These are phyloP conservation scores for Salisapilia sapeloensis DNA, from an alignment of 352 stramenopile genomes.

Conservation along the genomic window DNA sequence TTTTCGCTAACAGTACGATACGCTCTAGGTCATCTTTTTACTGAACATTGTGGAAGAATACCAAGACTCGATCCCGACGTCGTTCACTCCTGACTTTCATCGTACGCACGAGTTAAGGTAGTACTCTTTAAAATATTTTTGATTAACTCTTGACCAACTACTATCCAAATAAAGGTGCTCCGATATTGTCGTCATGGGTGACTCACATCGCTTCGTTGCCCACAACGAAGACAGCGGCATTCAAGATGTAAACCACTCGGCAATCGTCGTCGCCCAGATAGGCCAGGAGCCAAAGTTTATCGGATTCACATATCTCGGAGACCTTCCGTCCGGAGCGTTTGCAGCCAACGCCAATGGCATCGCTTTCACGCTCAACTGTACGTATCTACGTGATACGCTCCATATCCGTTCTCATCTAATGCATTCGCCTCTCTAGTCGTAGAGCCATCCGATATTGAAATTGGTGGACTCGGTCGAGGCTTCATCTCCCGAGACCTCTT, in stretches of 20 bases:
- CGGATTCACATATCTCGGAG: slow-evolving; percentile 53
- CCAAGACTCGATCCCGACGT: slow-evolving; percentile 25
- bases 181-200: slow-evolving; percentile 36
- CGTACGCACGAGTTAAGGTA: too few relatives aligned
- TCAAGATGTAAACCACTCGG: slow-evolving; percentile 40
- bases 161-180: slow-evolving; percentile 16
- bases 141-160: too few relatives aligned
- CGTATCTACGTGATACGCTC: slow-evolving; percentile 5
- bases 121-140: too few relatives aligned
- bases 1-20: neutral
- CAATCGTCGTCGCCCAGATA: slow-evolving; percentile 43
- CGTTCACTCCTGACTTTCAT: slow-evolving; percentile 10
- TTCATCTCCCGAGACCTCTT: slow-evolving; percentile 57
- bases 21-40: slow-evolving; percentile 27
- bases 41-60: slow-evolving; percentile 67
- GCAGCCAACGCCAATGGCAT: slow-evolving; percentile 50
- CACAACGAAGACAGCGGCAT: slow-evolving; percentile 52
- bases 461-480: slow-evolving; percentile 36
- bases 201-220: slow-evolving; percentile 23
- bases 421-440: slow-evolving; percentile 17
- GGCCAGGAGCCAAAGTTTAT: slow-evolving; percentile 30
- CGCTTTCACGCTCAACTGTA: slow-evolving; percentile 69
- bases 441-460: slow-evolving; percentile 33
- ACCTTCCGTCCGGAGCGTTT: slow-evolving; percentile 53
- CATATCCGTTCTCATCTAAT: neutral